These are phyloP conservation scores for Chaetomium globosum DNA, from an alignment of 2,329 filamentous ascomycete genomes.

Conservation along the genomic window DNA sequence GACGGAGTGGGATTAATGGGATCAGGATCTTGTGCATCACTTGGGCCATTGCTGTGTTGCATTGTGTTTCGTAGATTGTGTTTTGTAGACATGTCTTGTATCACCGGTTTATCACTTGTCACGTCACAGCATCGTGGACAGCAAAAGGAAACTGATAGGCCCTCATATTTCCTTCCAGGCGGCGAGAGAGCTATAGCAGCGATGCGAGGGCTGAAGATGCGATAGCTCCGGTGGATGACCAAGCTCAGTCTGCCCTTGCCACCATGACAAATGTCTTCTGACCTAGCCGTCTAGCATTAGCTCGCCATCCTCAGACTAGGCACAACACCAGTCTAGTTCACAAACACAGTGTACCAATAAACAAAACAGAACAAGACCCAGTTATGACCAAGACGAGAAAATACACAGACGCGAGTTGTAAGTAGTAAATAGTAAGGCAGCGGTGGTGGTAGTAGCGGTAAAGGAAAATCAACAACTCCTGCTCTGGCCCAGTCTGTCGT, in stretches of 20 bases:
- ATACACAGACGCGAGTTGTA: slow-evolving; percentile 32
- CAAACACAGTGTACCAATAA: slow-evolving; percentile 24
- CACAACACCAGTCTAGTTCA: slow-evolving; percentile 2
- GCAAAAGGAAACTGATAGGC: neutral
- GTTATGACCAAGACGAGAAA: slow-evolving; percentile 39
- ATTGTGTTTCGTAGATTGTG: too few species aligned
- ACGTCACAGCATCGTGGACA: neutral
- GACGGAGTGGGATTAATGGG: neutral
- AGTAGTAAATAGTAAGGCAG: slow-evolving; percentile 16
- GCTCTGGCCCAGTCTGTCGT: slow-evolving; percentile 23
- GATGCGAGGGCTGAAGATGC: neutral
- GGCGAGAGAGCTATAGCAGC: neutral
- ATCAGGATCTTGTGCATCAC: neutral
- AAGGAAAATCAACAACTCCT: slow-evolving; percentile 27
- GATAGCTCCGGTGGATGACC: neutral
- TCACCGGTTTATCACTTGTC: neutral
- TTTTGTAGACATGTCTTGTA: neutral
- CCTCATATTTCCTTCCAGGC: neutral
- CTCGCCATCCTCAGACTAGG: neutral
- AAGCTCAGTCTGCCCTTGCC: neutral
- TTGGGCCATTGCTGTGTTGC: neutral
- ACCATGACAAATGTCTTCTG: neutral
- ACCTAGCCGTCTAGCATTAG: neutral
- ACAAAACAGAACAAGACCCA: slow-evolving; percentile 31
- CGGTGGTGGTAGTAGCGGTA: slow-evolving; percentile 20